Conservation (phyloP, 345 rosid species). For the Adansonia digitata region DNA sequence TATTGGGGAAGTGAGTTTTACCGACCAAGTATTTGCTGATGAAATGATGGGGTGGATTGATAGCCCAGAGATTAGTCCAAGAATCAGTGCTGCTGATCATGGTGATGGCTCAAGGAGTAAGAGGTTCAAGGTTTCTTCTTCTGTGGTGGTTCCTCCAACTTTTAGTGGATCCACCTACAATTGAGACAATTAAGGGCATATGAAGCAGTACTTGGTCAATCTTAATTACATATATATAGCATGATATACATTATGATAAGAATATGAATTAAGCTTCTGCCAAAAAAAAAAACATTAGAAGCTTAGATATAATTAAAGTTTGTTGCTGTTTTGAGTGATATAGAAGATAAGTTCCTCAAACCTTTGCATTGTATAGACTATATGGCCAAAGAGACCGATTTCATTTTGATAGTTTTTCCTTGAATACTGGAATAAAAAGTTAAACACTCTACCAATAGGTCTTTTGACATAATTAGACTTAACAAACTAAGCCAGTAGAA, state of each 20-base stretch:
- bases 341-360: background rate
- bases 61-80: slow-evolving; percentile 34
- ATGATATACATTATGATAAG: background rate
- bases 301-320: background rate
- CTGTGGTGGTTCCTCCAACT: slow-evolving; percentile 56
- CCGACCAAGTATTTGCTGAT: slow-evolving; percentile 19
- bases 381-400: background rate
- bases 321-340: background rate
- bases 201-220: background rate
- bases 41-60: slow-evolving; percentile 40
- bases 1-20: slow-evolving; percentile 28
- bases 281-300: background rate
- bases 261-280: background rate
- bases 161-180: slow-evolving; percentile 33
- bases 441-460: too few species aligned
- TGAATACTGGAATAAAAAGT: too few species aligned
- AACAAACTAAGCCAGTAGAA: background rate
- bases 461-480: background rate
- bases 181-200: slow-evolving; percentile 10
- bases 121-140: slow-evolving; percentile 60
- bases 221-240: background rate
- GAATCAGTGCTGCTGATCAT: background rate
- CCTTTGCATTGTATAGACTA: background rate
- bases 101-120: slow-evolving; percentile 42
- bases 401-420: too few species aligned